A percentile compares a stretch with the other conserved stretches of the same genome.
These are phyloP conservation scores for Triticum monococcum DNA, from an alignment of 176 grass and related monocot genomes.

Conservation along the genomic window DNA sequence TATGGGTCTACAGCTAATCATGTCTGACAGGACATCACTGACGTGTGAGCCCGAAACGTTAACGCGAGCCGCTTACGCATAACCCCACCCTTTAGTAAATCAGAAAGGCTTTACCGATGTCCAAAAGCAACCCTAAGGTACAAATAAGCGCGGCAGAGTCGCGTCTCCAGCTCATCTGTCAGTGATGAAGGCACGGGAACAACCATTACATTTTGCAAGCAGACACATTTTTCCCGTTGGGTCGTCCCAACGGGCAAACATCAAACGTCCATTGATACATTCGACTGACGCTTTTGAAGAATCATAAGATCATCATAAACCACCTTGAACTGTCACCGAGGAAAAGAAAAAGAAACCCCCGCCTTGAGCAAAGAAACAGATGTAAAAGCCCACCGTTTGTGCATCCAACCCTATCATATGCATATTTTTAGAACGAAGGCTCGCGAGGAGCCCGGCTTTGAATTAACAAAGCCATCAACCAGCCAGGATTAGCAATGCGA, in stretches of 20 bases:
- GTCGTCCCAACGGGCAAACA: background rate
- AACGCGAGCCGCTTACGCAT: background rate
- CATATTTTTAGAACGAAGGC: too few species aligned
- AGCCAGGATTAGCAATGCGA: too few species aligned
- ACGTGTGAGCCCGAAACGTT: background rate
- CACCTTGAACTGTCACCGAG: background rate
- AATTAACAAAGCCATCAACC: too few species aligned
- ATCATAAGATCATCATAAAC: background rate
- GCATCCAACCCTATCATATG: background rate
- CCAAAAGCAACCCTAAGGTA: background rate
- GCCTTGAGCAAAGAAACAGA: background rate
- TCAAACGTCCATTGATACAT: background rate
- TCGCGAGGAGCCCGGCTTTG: too few species aligned
- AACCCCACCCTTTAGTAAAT: background rate
- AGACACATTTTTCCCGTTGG: background rate
- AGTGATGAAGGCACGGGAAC: background rate
- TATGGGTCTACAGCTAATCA: constrained; percentile 8
- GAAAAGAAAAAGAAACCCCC: background rate
- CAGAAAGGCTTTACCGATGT: background rate
- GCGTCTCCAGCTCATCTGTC: constrained; percentile 18
- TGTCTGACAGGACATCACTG: background rate
- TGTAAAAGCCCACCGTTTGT: background rate
- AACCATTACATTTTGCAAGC: background rate
- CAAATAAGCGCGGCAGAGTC: constrained; percentile 24
- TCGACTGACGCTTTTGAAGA: too few species aligned